These are phyloP conservation scores for Penicillium brevicompactum DNA, from an alignment of 2,329 filamentous ascomycete genomes.

Conservation along the genomic window DNA sequence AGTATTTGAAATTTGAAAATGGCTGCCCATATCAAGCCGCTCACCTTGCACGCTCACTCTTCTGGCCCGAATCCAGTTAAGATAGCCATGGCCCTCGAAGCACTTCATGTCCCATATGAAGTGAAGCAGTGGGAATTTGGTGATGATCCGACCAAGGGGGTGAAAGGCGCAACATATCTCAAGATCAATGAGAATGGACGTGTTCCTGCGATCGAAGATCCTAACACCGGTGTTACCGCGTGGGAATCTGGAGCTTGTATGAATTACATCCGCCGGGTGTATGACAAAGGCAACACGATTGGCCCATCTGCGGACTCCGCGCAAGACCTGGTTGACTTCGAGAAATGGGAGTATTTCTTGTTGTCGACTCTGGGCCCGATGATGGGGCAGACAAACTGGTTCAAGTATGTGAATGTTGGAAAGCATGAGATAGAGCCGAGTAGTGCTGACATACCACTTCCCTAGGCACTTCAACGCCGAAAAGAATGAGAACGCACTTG, in stretches of 20 bases:
- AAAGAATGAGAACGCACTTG: constrained; percentile 47
- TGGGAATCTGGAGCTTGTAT: constrained; percentile 46
- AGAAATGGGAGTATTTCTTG: constrained; percentile 51
- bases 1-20: constrained; percentile 6
- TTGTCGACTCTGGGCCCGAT: constrained; percentile 46
- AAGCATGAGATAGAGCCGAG: background rate
- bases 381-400: constrained; percentile 47
- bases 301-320: constrained; percentile 33
- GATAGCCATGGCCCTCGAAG: constrained; percentile 46
- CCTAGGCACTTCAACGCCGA: constrained; percentile 40
- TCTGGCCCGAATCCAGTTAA: constrained; percentile 49
- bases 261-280: constrained; percentile 43
- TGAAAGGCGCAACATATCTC: constrained; percentile 34
- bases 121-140: constrained; percentile 48
- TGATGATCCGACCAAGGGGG: constrained; percentile 38
- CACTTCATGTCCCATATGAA: constrained; percentile 43
- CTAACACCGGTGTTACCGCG: constrained; percentile 39
- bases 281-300: constrained; percentile 45
- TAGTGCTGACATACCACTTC: background rate
- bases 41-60: constrained; percentile 45
- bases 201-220: constrained; percentile 42
- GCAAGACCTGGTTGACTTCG: constrained; percentile 47
- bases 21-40: constrained; percentile 32
- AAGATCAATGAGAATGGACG: constrained; percentile 50
- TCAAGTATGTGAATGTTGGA: constrained; percentile 22